These are phyloP conservation scores for Quercus glauca DNA, from an alignment of 306 rosid genomes.

Conservation along the genomic window DNA sequence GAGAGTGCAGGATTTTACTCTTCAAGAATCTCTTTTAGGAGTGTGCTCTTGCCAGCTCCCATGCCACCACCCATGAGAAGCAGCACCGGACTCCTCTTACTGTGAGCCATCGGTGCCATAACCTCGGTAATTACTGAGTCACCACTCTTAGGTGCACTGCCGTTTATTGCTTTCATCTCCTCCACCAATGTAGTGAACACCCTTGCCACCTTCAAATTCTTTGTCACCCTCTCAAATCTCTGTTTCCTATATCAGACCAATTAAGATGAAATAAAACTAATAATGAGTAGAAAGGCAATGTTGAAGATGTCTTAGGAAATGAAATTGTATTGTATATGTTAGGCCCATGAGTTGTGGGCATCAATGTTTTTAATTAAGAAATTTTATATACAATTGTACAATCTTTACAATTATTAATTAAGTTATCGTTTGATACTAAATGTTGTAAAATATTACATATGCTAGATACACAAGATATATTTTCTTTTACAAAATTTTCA, in stretches of 20 bases:
- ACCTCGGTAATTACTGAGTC: slow-evolving; percentile 40
- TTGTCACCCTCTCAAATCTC: slow-evolving; percentile 61
- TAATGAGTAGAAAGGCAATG: not conserved
- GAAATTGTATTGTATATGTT: no score
- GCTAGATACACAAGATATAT: no score
- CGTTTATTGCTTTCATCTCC: slow-evolving; percentile 66
- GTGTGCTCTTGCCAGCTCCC: slow-evolving; percentile 99
- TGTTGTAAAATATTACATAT: no score
- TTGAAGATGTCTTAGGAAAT: not conserved
- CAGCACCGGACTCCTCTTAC: slow-evolving; percentile 75
- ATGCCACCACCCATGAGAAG: slow-evolving; percentile 96
- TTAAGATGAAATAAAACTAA: not conserved
- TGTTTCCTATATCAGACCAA: slow-evolving; percentile 42
- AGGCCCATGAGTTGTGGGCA: no score
- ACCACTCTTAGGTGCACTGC: slow-evolving; percentile 13
- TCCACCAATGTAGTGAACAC: slow-evolving; percentile 71
- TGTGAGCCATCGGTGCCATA: slow-evolving; percentile 48
- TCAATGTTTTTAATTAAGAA: no score
- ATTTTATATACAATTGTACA: no score
- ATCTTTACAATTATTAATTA: no score
- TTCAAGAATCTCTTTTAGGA: slow-evolving; percentile 72
- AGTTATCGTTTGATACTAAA: no score
- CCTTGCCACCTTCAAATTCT: slow-evolving; percentile 59
- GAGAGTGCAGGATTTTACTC: slow-evolving; percentile 36
- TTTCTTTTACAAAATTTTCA: no score